Percentiles rank a stretch among this genome's conserved stretches.
phyloP scores from a whole-genome alignment of 1,284 basidiomycete species.

The Ceratobasidium sp. region DNA sequence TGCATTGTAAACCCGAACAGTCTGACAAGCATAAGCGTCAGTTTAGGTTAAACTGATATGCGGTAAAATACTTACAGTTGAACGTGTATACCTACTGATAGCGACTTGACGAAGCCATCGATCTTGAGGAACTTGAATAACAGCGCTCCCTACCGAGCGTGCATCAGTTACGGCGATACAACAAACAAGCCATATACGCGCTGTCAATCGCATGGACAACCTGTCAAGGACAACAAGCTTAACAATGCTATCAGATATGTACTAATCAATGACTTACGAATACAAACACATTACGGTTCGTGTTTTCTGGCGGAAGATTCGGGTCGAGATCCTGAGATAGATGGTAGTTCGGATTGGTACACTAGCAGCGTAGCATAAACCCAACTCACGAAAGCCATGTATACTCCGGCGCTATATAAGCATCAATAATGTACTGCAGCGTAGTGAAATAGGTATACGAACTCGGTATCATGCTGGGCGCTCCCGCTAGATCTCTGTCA shows the following conservation, averaged over 20 bases:
- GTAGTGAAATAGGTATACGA: not conserved
- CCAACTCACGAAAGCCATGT: slow-evolving; percentile 7
- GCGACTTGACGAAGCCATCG: too few relatives aligned
- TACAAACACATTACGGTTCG: slow-evolving; percentile 1
- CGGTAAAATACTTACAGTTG: too few relatives aligned
- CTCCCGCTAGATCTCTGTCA: too few relatives aligned
- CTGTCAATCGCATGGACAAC: not conserved
- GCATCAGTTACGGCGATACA: too few relatives aligned
- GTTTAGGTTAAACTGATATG: too few relatives aligned
- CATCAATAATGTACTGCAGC: not conserved
- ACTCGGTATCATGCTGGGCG: not conserved
- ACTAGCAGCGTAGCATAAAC: too few relatives aligned
- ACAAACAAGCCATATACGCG: too few relatives aligned
- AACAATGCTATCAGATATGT: not conserved
- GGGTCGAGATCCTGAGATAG: slow-evolving; percentile 17
- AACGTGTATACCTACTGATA: too few relatives aligned
- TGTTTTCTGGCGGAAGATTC: not conserved
- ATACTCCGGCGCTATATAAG: not conserved
- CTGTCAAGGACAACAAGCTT: not conserved
- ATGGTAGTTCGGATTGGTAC: slow-evolving; percentile 10
- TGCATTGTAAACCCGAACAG: too few relatives aligned
- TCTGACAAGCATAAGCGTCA: too few relatives aligned
- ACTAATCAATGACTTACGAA: not conserved
- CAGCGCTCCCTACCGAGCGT: too few relatives aligned
- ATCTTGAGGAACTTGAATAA: too few relatives aligned